These are phyloP conservation scores for Phialophora expanda DNA, from an alignment of 2,329 filamentous ascomycete genomes.

Conservation along the genomic window DNA sequence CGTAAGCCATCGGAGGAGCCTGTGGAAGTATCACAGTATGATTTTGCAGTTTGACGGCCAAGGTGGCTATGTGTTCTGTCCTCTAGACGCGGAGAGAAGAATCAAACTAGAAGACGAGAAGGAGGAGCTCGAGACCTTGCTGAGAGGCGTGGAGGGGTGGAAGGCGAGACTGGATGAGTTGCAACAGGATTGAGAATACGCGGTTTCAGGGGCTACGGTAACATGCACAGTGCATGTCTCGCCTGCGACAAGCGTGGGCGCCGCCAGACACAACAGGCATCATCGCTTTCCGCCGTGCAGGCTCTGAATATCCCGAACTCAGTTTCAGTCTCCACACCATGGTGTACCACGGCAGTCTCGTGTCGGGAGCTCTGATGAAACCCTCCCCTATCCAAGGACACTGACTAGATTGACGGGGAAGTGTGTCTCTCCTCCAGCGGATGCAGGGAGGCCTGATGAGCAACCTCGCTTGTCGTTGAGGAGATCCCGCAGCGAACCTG, in stretches of 20 bases:
- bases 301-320: background rate
- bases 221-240: background rate
- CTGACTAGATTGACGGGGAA: no score
- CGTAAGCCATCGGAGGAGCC: slow-evolving; percentile 83
- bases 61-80: slow-evolving; percentile 87
- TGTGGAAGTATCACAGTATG: slow-evolving; percentile 95
- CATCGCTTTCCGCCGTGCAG: background rate
- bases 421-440: no score
- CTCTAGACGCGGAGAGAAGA: slow-evolving; percentile 83
- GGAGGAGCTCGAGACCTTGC: slow-evolving; percentile 85
- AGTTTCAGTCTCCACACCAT: background rate
- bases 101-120: slow-evolving; percentile 92
- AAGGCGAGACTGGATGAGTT: slow-evolving; percentile 70
- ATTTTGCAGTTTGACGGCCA: slow-evolving; percentile 98
- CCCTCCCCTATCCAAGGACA: no score
- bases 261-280: background rate
- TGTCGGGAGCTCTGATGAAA: background rate
- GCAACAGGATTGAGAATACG: slow-evolving; percentile 22
- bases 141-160: slow-evolving; percentile 85
- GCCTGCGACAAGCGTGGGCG: background rate
- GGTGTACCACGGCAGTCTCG: background rate
- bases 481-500: no score
- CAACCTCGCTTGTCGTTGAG: no score
- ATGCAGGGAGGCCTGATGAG: no score
- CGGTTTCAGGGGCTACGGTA: background rate